phyloP scores from a whole-genome alignment of 371 early-diverging fungal genomes.

The Syncephalis plumigaleata region DNA sequence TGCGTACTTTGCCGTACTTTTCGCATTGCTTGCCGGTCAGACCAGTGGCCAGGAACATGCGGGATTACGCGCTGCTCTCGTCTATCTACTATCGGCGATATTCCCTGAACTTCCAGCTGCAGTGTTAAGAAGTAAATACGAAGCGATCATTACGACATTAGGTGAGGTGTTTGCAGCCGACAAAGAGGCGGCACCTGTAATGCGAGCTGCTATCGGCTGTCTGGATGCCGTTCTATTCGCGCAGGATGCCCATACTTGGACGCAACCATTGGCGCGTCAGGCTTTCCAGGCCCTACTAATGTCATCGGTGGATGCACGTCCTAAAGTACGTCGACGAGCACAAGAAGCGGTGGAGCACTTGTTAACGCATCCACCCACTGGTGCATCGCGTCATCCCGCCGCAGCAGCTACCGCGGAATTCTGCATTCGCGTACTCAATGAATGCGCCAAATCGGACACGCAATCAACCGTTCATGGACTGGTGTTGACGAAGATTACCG shows the following conservation, averaged over 20 bases:
- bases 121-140: slow-evolving; percentile 45
- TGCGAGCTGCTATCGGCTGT: slow-evolving; percentile 62
- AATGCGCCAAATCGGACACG: slow-evolving; percentile 40
- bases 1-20: slow-evolving; percentile 79
- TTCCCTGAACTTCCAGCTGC: slow-evolving; percentile 48
- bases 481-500: slow-evolving; percentile 51
- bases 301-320: slow-evolving; percentile 62
- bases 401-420: slow-evolving; percentile 55
- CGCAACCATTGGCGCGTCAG: slow-evolving; percentile 38
- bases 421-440: slow-evolving; percentile 42
- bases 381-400: slow-evolving; percentile 61
- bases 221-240: slow-evolving; percentile 59
- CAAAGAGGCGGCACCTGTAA: slow-evolving; percentile 48
- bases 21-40: slow-evolving; percentile 55
- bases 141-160: slow-evolving; percentile 33
- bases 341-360: slow-evolving; percentile 63
- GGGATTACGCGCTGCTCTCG: slow-evolving; percentile 42
- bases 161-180: slow-evolving; percentile 32
- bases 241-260: slow-evolving; percentile 66
- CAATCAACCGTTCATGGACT: slow-evolving; percentile 59
- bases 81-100: slow-evolving; percentile 65
- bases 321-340: slow-evolving; percentile 80
- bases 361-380: slow-evolving; percentile 53
- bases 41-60: slow-evolving; percentile 25
- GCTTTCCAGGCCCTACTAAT: slow-evolving; percentile 53